Conservation (phyloP, 2,329 filamentous ascomycete species). For the Aspergillus viridinutans region DNA sequence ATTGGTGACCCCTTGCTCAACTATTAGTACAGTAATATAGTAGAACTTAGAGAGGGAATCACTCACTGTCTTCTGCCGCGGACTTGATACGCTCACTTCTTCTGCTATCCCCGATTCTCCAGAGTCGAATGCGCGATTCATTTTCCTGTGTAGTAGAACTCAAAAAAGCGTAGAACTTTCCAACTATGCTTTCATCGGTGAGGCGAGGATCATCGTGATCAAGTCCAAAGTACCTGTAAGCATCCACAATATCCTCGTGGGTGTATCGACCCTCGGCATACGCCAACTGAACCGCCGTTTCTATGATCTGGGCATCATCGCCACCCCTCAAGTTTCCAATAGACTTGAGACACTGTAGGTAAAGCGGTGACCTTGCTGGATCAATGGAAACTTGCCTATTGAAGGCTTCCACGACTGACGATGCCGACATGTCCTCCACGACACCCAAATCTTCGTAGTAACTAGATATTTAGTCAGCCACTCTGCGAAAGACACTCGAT, state of each 20-base stretch:
- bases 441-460: slow-evolving; percentile 62
- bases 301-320: slow-evolving; percentile 51
- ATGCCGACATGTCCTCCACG: slow-evolving; percentile 59
- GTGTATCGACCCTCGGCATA: slow-evolving; percentile 57
- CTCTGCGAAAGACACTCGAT: neutral
- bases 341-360: slow-evolving; percentile 61
- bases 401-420: slow-evolving; percentile 60
- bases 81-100: slow-evolving; percentile 55
- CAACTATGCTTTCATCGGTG: slow-evolving; percentile 59
- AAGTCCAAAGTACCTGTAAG: slow-evolving; percentile 59
- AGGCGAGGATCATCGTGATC: slow-evolving; percentile 41
- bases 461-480: slow-evolving; percentile 24
- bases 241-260: slow-evolving; percentile 52
- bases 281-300: slow-evolving; percentile 54
- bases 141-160: slow-evolving; percentile 54
- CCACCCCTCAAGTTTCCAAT: slow-evolving; percentile 51
- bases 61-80: slow-evolving; percentile 52
- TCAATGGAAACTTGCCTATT: slow-evolving; percentile 57
- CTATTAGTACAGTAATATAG: neutral
- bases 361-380: slow-evolving; percentile 52
- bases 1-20: slow-evolving; percentile 50
- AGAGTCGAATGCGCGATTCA: slow-evolving; percentile 54
- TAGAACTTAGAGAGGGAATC: slow-evolving; percentile 7
- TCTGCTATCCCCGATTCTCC: slow-evolving; percentile 57
- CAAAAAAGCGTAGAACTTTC: slow-evolving; percentile 57